Evolutionary conservation across 1,139 yeast genomes (phyloP), one percentile per base, ranked within the genome.

Genomic region (Insectozyma bohioensis): DNA sequence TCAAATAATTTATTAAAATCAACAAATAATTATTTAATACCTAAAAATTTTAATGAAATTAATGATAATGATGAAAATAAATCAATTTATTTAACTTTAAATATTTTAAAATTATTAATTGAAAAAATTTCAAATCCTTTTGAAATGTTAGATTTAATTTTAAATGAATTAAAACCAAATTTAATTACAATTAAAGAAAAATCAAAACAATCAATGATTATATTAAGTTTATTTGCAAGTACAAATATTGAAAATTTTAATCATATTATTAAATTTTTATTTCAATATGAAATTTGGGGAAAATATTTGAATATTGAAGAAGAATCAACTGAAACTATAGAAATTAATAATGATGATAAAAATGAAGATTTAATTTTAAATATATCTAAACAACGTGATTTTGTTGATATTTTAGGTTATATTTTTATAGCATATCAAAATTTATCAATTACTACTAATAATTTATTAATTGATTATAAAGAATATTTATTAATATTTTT

Each of bases 401-500:
- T 82, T 31, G 68, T 87, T 11, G 76, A 76, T 42, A 75, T 78
- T 42, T 48, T 81, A 20, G 80, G 85, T 0, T 74, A 72, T 40
- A 67, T 85, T 36, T 52, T 68, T 29, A 54, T 52, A 11, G 55
- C 71, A 0, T 52, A 35, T 42, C 42, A 12, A 37, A 29, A 10
- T 50, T 77, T 20, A 66, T 61, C 35, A 11, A 28, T 25, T 12
- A 21, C 12, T 7, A 16, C 10, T 11, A 31, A 34, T 4, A 56
- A 49, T 39, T 43, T 36, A 18, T 48, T 51, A 25, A 26, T 36
- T 10, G 22, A 34, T 1, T 73, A 62, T 51, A 84, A 85, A 48
- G 95, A 87, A 47, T 77, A 77, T 31, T 60, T 88, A 12, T 60
- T 86, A 25, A 75, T 80, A 35, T 65, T 81, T 31, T 56, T 85